Percentiles rank a stretch among this genome's conserved stretches.
These are phyloP conservation scores for Coemansia sp. DNA, from an alignment of 192 early-diverging fungal genomes.

Conservation along the genomic window DNA sequence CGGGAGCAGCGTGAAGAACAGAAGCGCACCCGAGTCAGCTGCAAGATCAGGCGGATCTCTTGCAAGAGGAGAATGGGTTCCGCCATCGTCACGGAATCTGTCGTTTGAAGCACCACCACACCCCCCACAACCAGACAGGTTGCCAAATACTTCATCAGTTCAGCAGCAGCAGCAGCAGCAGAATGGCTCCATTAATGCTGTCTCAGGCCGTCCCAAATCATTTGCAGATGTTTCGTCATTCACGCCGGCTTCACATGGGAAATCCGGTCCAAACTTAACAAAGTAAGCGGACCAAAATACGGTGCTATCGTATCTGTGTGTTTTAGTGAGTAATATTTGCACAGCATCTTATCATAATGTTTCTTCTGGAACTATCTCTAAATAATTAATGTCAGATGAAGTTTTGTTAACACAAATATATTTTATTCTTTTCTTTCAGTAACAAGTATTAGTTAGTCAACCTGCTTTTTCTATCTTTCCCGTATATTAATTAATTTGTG, in stretches of 20 bases:
- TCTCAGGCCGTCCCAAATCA: constrained; percentile 18
- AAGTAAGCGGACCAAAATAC: background rate
- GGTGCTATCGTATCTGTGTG: background rate
- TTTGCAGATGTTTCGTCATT: constrained; percentile 42
- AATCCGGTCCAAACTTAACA: background rate
- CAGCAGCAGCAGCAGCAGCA: background rate
- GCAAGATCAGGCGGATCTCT: background rate
- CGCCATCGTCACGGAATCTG: constrained; percentile 21
- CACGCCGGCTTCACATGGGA: constrained; percentile 17
- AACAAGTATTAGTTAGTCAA: too few relatives aligned
- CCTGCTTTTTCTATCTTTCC: too few relatives aligned
- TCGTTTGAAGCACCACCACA: constrained; percentile 16
- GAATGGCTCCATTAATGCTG: background rate
- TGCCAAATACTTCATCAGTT: background rate
- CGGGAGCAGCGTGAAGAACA: constrained; percentile 6
- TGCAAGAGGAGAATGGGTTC: background rate
- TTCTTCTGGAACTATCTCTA: too few relatives aligned
- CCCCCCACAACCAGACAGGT: constrained; percentile 1
- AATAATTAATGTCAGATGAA: too few relatives aligned
- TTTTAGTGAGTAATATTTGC: background rate
- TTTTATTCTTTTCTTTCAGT: too few relatives aligned
- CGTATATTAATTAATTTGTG: too few relatives aligned
- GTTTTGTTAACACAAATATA: too few relatives aligned
- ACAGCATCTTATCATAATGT: background rate
- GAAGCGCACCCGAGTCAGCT: background rate